phyloP scores from a whole-genome alignment of 2,329 filamentous ascomycete genomes.

The Aspergillus sp. region DNA sequence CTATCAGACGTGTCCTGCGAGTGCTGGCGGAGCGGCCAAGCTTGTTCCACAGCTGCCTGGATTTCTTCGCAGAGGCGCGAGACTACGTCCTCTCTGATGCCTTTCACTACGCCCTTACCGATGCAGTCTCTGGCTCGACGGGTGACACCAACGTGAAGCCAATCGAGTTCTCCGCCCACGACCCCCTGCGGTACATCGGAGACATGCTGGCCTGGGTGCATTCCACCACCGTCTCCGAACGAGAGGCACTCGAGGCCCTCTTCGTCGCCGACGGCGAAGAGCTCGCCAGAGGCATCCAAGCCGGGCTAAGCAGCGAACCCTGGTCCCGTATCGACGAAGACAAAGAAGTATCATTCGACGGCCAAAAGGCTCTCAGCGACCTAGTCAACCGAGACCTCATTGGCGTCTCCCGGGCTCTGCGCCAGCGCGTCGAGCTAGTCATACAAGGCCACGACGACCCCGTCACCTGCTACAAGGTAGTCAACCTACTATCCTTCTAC shows the following conservation, averaged over 20 bases:
- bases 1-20: slow-evolving; percentile 79
- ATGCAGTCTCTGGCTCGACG: slow-evolving; percentile 60
- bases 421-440: slow-evolving; percentile 86
- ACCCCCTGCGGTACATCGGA: slow-evolving; percentile 85
- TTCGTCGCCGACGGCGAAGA: slow-evolving; percentile 91
- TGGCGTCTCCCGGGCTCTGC: slow-evolving; percentile 79
- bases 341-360: slow-evolving; percentile 67
- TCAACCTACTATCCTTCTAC: slow-evolving; percentile 89
- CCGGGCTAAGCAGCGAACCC: slow-evolving; percentile 77
- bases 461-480: slow-evolving; percentile 83
- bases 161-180: slow-evolving; percentile 91
- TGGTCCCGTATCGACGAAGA: slow-evolving; percentile 70
- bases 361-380: slow-evolving; percentile 76
- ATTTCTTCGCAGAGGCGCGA: slow-evolving; percentile 87
- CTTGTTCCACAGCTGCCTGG: slow-evolving; percentile 88
- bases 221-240: slow-evolving; percentile 88
- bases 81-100: slow-evolving; percentile 84
- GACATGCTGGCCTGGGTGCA: slow-evolving; percentile 99
- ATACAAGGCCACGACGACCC: slow-evolving; percentile 91
- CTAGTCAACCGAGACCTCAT: slow-evolving; percentile 83
- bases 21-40: slow-evolving; percentile 87
- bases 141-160: slow-evolving; percentile 72
- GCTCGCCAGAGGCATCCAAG: slow-evolving; percentile 77
- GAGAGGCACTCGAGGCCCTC: slow-evolving; percentile 85
- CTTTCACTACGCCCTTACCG: slow-evolving; percentile 86